Evolutionary conservation across 345 rosid genomes (phyloP).

Genomic region (Eucalyptus leucophloia): DNA sequence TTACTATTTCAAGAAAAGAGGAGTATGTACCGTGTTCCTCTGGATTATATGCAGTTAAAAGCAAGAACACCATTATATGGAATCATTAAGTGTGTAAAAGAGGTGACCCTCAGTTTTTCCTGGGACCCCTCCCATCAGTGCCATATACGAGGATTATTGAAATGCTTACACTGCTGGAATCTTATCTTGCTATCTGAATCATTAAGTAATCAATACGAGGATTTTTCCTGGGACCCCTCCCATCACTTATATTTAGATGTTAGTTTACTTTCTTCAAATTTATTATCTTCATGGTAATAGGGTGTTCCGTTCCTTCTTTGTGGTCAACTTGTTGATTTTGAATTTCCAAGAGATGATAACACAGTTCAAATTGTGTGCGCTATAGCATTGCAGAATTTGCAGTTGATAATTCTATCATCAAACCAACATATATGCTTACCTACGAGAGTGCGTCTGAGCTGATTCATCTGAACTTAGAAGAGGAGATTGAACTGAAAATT

Average conservation of each 20-base stretch:
- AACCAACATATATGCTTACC: slow-evolving; percentile 95
- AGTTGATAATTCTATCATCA: slow-evolving; percentile 64
- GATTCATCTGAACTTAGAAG: slow-evolving; percentile 79
- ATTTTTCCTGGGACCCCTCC: too few species aligned
- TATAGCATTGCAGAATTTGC: slow-evolving; percentile 82
- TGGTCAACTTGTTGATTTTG: background rate
- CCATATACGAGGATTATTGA: background rate
- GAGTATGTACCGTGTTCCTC: background rate
- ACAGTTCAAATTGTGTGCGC: background rate
- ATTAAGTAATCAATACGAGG: background rate
- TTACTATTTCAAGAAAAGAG: background rate
- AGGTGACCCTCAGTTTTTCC: background rate
- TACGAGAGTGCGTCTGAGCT: slow-evolving; percentile 93
- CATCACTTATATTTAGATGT: background rate
- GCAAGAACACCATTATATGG: background rate
- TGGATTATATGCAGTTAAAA: background rate
- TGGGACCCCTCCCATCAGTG: background rate
- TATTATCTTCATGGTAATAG: background rate
- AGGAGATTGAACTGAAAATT: slow-evolving; percentile 67
- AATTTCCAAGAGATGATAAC: background rate
- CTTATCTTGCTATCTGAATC: background rate
- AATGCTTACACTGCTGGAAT: background rate
- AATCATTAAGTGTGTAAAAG: background rate
- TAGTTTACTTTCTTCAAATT: background rate
- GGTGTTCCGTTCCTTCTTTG: background rate